Conservation (phyloP, 2,329 filamentous ascomycete species). For the Ilyonectria mors-panacis region DNA sequence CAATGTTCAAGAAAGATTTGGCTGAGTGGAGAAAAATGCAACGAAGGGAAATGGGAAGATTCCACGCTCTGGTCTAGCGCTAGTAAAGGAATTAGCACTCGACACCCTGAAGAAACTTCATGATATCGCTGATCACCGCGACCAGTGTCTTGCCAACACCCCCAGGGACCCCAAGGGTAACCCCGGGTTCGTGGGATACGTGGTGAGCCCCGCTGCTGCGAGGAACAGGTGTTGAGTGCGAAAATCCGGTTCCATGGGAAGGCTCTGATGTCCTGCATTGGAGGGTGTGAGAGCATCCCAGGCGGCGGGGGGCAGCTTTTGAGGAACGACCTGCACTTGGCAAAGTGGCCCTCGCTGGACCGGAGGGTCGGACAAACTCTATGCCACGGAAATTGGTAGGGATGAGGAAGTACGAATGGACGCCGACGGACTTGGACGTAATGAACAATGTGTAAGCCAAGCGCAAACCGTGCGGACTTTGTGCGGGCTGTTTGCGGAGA, state of each 20-base stretch:
- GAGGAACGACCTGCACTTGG: no score
- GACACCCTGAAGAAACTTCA: neutral
- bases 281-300: neutral
- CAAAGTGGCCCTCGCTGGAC: no score
- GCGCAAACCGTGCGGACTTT: no score
- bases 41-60: neutral
- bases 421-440: no score
- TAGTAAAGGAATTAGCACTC: neutral
- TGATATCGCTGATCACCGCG: neutral
- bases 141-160: neutral
- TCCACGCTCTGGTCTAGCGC: neutral
- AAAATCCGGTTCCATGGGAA: neutral
- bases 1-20: neutral
- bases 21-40: neutral
- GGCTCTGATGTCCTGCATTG: neutral
- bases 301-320: no score
- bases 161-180: neutral
- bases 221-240: neutral
- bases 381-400: no score
- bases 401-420: no score
- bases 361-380: no score
- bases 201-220: neutral
- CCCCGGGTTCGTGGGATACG: neutral
- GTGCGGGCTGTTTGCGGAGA: no score
- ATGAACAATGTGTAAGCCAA: no score